Evolutionary conservation across 345 rosid species (phyloP).

Genomic region (Nephelium lappaceum): DNA sequence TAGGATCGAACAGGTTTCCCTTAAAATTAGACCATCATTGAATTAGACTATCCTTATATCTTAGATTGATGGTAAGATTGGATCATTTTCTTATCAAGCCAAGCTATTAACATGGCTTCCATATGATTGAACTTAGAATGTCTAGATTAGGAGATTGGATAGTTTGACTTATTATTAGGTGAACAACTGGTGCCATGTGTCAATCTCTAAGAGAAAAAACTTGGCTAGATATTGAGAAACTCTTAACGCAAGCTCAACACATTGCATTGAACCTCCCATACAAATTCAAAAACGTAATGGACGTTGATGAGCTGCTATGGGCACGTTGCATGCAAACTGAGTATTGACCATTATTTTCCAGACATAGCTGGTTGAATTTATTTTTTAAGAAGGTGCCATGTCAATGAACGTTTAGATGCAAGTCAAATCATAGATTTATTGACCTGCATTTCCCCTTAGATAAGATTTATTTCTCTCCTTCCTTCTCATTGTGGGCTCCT

Average conservation of each 20-base stretch:
- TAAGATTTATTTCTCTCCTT: conserved; percentile 15
- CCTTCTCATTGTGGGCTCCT: conserved; percentile 33
- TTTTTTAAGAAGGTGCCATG: background rate
- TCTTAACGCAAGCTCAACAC: background rate
- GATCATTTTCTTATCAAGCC: background rate
- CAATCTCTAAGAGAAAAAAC: background rate
- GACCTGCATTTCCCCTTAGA: background rate
- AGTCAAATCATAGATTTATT: background rate
- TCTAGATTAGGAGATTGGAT: background rate
- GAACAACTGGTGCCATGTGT: background rate
- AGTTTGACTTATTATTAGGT: background rate
- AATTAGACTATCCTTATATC: too few species aligned
- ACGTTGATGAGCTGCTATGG: background rate
- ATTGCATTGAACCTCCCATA: background rate
- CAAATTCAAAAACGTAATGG: background rate
- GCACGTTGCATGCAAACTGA: background rate
- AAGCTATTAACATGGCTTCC: background rate
- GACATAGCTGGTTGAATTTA: background rate
- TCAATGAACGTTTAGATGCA: too few species aligned
- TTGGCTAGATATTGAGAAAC: background rate
- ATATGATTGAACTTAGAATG: background rate
- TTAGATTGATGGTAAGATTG: background rate
- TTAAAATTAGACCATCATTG: too few species aligned
- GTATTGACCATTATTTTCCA: background rate
- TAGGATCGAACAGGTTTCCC: too few species aligned